A percentile compares a stretch with the other conserved stretches of the same genome.
Conservation (phyloP, 306 rosid species). For the Cucumis melo region DNA sequence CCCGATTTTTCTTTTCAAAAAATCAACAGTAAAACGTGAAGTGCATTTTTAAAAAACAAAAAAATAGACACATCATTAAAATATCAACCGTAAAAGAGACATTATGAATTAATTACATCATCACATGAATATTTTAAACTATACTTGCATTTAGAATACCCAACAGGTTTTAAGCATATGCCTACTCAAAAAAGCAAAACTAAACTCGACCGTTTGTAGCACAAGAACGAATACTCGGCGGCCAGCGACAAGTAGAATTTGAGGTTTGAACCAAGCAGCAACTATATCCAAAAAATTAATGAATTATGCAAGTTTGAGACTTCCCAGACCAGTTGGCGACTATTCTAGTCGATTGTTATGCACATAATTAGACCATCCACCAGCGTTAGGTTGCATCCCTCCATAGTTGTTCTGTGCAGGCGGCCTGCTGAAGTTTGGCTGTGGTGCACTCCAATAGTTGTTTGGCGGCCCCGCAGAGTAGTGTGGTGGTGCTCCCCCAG, state of each 20-base stretch:
- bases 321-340: conserved; percentile 24
- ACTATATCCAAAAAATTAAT: background rate
- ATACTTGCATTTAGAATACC: background rate
- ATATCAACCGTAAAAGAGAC: background rate
- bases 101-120: background rate
- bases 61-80: no score
- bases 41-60: no score
- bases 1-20: no score
- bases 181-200: background rate
- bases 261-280: background rate
- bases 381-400: conserved; percentile 21
- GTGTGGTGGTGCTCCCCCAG: background rate
- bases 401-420: conserved; percentile 28
- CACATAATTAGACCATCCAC: conserved; percentile 37
- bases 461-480: background rate
- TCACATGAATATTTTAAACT: background rate
- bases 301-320: background rate
- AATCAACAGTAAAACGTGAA: no score
- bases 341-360: conserved; percentile 25
- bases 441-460: conserved; percentile 12
- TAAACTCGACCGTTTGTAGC: background rate
- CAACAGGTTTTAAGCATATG: background rate
- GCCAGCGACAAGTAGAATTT: background rate
- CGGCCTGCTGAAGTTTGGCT: background rate
- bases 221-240: background rate